Evolutionary conservation across 257 asterid genomes (phyloP), one percentile per base, ranked within the genome.

Genomic region (Capsicum chinense): DNA sequence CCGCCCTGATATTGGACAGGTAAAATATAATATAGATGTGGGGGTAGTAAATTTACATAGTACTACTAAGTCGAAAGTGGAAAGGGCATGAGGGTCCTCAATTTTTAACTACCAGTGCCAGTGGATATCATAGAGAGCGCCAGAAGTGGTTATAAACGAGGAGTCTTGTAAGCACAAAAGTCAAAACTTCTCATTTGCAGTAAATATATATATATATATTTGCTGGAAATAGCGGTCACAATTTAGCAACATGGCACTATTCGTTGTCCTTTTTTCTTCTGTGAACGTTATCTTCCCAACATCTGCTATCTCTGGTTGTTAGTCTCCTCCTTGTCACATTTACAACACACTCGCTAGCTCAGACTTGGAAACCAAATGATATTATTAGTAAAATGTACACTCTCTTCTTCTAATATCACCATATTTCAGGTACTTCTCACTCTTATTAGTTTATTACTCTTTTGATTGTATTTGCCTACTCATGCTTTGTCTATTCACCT

Each of bases 251-350:
- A 83, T 85, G 87, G 85, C 88, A 73, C 67, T 33, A 6, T 84
- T 88, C 59, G 17, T 56, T 16, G 59, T 79, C 79, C 88, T 66
- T 80, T 88, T 83, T 84, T 19, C 79, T 90, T 86, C 63, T 87
- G 91, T 89, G 93, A 85, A 92, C 95, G 83, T 86, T 88, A 90
- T 92, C 92, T 80, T 58, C 73, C 90, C 84, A 79, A 88, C 87
- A 92, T 90, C 97, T 87, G 62, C 39, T 86, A 83, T 87, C 79
- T 88, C 91, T 89, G 87, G 87, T 83, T 85, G 87, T 54, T 48
- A 78, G 7, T 63, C 52, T 13, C 78, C 60, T 26, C 81, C 56
- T 62, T 78, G 82, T 78, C 74, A 10, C 62, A 47, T 33, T 70
- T 64, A 56, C 82, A 71, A 39, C 3, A 39, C 3, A 2, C 44